Conservation (phyloP, 441 rosid species). For the Adansonia rubrostipa region DNA sequence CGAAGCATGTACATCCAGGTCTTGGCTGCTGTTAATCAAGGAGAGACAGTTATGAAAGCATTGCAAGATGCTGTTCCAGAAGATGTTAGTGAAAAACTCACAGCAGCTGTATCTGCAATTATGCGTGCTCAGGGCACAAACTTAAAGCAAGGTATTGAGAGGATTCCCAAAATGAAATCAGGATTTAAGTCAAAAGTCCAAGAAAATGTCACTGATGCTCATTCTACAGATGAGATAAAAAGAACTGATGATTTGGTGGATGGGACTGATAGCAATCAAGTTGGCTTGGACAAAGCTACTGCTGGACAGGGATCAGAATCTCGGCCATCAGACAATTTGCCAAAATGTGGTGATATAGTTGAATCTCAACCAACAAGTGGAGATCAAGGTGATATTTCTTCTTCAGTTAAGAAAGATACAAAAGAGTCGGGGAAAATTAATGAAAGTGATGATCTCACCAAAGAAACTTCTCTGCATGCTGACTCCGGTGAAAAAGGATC, state of each 20-base stretch:
- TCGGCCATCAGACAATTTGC: conserved; percentile 44
- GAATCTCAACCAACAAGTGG: conserved; percentile 40
- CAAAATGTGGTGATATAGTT: conserved; percentile 41
- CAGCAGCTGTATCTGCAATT: conserved; percentile 65
- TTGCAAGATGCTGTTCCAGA: conserved; percentile 94
- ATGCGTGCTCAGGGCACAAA: conserved; percentile 57
- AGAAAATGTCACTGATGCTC: conserved; percentile 48
- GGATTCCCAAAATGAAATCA: conserved; percentile 46
- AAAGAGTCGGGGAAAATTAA: conserved; percentile 46
- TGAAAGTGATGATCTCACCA: conserved; percentile 44
- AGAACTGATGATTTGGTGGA: conserved; percentile 47
- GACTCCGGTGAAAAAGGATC: conserved; percentile 46
- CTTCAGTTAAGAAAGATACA: conserved; percentile 40
- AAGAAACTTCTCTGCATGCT: conserved; percentile 47
- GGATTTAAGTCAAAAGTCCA: conserved; percentile 44
- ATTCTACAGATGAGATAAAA: conserved; percentile 48
- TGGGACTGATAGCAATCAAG: conserved; percentile 41
- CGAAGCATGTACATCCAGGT: conserved; percentile 60
- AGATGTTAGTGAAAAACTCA: conserved; percentile 90
- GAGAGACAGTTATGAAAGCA: conserved; percentile 83
- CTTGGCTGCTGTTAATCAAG: conserved; percentile 82
- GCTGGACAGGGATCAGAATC: conserved; percentile 42
- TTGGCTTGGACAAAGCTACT: conserved; percentile 42
- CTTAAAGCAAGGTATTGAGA: conserved; percentile 50
- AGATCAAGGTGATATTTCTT: conserved; percentile 48